phyloP scores from a whole-genome alignment of 78 protist species.

The Dictyostelium citrinum region DNA sequence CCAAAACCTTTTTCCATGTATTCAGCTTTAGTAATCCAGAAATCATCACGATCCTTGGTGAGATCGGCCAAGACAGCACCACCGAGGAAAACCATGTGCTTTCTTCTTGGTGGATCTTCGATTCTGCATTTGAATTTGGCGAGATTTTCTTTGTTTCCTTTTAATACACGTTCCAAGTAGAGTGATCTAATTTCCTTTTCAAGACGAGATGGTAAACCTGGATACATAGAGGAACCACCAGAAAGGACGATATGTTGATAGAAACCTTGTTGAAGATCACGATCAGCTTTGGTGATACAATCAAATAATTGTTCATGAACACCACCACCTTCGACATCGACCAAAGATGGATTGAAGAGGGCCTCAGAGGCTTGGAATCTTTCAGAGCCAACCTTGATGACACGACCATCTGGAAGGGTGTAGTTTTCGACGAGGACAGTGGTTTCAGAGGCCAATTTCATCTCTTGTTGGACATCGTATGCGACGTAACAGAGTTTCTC shows the following conservation, averaged over 20 bases:
- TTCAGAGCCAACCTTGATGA: conserved; percentile 94
- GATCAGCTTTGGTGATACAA: conserved; percentile 94
- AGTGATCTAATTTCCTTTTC: conserved; percentile 96
- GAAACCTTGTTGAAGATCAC: conserved; percentile 93
- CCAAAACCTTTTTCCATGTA: conserved; percentile 91
- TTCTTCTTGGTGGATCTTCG: conserved; percentile 99
- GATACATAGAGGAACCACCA: conserved; percentile 97
- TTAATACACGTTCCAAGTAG: conserved; percentile 87
- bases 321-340: conserved; percentile 96
- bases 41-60: conserved; percentile 88
- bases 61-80: conserved; percentile 99
- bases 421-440: conserved; percentile 94
- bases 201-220: conserved; percentile 96
- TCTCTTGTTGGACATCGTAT: conserved; percentile 93
- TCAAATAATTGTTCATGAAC: conserved; percentile 94
- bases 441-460: conserved; percentile 95
- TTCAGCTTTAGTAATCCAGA: conserved; percentile 94
- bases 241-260: conserved; percentile 97
- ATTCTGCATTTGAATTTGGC: conserved; percentile 93
- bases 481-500: conserved; percentile 98
- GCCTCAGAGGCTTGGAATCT: conserved; percentile 99
- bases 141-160: conserved; percentile 85
- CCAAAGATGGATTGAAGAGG: conserved; percentile 96
- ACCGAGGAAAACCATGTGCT: conserved; percentile 99
- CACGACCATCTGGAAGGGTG: conserved; percentile 97